A percentile compares a stretch with the other conserved stretches of the same genome.
Evolutionary conservation across 805 yeast species (phyloP).

Genomic region (Scheffersomyces spartinae): DNA sequence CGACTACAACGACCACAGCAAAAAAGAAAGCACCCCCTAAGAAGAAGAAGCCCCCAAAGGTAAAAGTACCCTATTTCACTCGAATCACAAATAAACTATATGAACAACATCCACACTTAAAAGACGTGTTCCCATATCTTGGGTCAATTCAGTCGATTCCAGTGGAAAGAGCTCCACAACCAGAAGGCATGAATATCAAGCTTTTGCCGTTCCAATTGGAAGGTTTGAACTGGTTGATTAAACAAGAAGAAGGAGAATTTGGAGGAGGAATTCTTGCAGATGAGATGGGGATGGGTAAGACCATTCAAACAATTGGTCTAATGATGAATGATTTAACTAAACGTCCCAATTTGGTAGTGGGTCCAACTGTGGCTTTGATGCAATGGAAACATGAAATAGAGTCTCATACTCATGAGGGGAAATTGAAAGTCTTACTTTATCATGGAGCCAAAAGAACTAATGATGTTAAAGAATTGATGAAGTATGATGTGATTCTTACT

Average conservation of each 20-base stretch:
- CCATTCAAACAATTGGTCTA: constrained; percentile 89
- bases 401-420: constrained; percentile 59
- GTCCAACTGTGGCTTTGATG: constrained; percentile 97
- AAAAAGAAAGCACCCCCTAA: constrained; percentile 11
- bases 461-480: constrained; percentile 41
- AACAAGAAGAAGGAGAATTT: constrained; percentile 71
- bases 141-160: constrained; percentile 32
- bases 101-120: constrained; percentile 69
- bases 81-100: constrained; percentile 58
- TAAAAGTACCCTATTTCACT: constrained; percentile 56
- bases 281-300: constrained; percentile 99
- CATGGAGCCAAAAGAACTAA: constrained; percentile 79
- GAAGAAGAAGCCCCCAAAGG: constrained; percentile 33
- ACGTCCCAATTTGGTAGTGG: constrained; percentile 79
- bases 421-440: constrained; percentile 55
- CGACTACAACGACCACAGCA: no score
- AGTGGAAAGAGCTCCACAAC: constrained; percentile 58
- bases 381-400: constrained; percentile 96
- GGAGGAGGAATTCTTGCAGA: constrained; percentile 93
- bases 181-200: constrained; percentile 60
- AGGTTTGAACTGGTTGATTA: constrained; percentile 80
- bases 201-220: constrained; percentile 87
- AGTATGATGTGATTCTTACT: constrained; percentile 75
- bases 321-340: constrained; percentile 58
- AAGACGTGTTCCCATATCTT: constrained; percentile 58